phyloP scores from a whole-genome alignment of 2,329 filamentous ascomycete genomes.

The Xenoacremonium recifei region DNA sequence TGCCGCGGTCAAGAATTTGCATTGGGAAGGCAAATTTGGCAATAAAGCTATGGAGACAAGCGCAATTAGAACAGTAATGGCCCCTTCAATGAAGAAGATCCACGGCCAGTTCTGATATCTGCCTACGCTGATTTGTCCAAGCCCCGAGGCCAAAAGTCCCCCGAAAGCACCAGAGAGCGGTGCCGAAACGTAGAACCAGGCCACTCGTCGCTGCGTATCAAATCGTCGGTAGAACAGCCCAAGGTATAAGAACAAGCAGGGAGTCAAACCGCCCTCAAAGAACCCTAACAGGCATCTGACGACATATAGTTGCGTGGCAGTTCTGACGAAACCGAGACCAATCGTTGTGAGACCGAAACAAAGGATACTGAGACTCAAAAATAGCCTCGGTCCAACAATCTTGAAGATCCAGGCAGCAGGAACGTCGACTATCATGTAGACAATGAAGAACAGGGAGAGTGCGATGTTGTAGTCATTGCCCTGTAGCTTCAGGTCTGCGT shows the following conservation, averaged over 20 bases:
- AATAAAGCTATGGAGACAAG: too few species aligned
- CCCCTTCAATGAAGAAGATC: constrained; percentile 70
- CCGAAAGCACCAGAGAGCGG: constrained; percentile 67
- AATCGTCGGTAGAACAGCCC: constrained; percentile 62
- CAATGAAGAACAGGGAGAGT: constrained; percentile 62
- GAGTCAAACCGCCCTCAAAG: constrained; percentile 65
- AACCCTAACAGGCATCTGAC: constrained; percentile 61
- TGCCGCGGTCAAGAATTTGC: constrained; percentile 64
- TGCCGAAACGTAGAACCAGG: constrained; percentile 65
- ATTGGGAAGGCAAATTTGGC: too few species aligned
- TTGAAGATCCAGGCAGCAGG: constrained; percentile 63
- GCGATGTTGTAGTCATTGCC: constrained; percentile 63
- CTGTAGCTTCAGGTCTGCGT: constrained; percentile 52
- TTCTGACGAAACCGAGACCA: constrained; percentile 58
- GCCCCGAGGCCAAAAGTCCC: constrained; percentile 58
- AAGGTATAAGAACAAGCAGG: constrained; percentile 65
- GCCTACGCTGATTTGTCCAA: constrained; percentile 57
- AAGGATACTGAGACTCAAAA: constrained; percentile 56
- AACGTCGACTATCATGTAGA: constrained; percentile 66
- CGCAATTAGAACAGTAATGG: constrained; percentile 53
- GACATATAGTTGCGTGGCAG: constrained; percentile 45
- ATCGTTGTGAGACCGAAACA: constrained; percentile 59
- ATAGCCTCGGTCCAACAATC: constrained; percentile 64
- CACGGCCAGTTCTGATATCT: constrained; percentile 60
- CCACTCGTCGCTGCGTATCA: constrained; percentile 62